Percentiles rank a stretch among this genome's conserved stretches.
Evolutionary conservation across 106 monocot genomes (phyloP).

Genomic region (Allium fistulosum): DNA sequence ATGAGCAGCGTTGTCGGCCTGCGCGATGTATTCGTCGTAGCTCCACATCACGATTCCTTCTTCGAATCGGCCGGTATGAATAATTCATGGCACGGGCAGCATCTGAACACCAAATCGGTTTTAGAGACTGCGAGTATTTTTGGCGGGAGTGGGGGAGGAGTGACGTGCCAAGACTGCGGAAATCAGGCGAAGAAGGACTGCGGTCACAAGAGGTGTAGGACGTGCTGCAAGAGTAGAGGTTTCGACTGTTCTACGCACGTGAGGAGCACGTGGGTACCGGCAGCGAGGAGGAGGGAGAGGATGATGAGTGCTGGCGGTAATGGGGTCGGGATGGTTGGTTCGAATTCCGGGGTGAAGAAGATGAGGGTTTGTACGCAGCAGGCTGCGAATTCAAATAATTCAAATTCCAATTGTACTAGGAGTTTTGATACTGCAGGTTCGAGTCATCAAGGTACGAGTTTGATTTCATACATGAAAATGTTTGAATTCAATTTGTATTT

Average conservation of each 20-base stretch:
- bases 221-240: constrained; percentile 70
- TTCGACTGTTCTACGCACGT: constrained; percentile 74
- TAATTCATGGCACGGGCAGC: no score
- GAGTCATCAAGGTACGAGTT: constrained; percentile 32
- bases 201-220: constrained; percentile 56
- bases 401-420: constrained; percentile 45
- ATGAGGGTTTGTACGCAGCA: constrained; percentile 38
- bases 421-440: constrained; percentile 50
- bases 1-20: constrained; percentile 8
- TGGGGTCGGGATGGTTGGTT: not conserved
- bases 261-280: constrained; percentile 83
- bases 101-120: constrained; percentile 9
- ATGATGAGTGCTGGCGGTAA: constrained; percentile 13
- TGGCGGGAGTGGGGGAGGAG: constrained; percentile 26
- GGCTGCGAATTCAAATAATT: constrained; percentile 46
- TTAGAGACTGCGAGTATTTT: constrained; percentile 17
- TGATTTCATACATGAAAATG: not conserved
- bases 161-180: constrained; percentile 71
- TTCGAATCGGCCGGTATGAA: no score
- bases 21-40: constrained; percentile 9
- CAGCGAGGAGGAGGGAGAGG: constrained; percentile 65
- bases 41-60: constrained; percentile 7
- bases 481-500: not conserved
- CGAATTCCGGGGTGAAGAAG: constrained; percentile 42
- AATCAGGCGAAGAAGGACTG: constrained; percentile 91